Conservation (phyloP, 495 filamentous ascomycete genomes). For the Talaromyces stipitatus region DNA sequence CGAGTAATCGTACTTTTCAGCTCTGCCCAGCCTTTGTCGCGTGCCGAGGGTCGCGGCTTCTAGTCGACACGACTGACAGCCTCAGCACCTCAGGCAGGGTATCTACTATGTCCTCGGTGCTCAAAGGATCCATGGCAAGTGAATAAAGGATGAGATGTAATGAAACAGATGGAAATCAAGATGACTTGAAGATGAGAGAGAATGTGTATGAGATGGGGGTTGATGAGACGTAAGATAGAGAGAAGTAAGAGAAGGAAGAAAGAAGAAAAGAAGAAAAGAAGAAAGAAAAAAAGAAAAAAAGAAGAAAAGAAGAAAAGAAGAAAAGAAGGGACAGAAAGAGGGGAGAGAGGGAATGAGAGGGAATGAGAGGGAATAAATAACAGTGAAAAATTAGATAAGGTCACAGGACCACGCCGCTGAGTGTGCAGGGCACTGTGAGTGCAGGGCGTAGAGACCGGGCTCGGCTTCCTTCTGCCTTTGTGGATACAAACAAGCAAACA, state of each 20-base stretch:
- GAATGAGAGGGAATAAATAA: neutral
- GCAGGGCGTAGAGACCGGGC: neutral
- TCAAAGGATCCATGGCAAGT: slow-evolving; percentile 15
- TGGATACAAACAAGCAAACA: neutral
- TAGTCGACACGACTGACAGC: slow-evolving; percentile 20
- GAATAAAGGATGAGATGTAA: neutral
- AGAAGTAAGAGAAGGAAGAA: slow-evolving; percentile 4
- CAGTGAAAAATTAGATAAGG: neutral
- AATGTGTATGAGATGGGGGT: neutral
- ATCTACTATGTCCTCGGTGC: slow-evolving; percentile 14
- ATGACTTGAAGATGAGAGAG: neutral
- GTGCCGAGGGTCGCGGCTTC: slow-evolving; percentile 21
- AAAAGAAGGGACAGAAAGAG: too few species aligned
- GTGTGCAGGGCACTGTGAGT: neutral
- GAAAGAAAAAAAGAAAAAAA: slow-evolving; percentile 3
- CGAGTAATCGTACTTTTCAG: slow-evolving; percentile 47
- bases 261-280: neutral
- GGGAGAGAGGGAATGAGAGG: too few species aligned
- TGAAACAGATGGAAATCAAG: neutral
- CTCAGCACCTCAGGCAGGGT: slow-evolving; percentile 28
- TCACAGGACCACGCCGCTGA: neutral
- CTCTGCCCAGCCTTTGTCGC: slow-evolving; percentile 45
- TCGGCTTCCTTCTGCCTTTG: neutral
- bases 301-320: neutral
- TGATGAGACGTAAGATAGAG: slow-evolving; percentile 7